A percentile compares a stretch with the other conserved stretches of the same genome.
Evolutionary conservation across 2,329 filamentous ascomycete genomes (phyloP).

Genomic region (Botryotinia narcissicola): DNA sequence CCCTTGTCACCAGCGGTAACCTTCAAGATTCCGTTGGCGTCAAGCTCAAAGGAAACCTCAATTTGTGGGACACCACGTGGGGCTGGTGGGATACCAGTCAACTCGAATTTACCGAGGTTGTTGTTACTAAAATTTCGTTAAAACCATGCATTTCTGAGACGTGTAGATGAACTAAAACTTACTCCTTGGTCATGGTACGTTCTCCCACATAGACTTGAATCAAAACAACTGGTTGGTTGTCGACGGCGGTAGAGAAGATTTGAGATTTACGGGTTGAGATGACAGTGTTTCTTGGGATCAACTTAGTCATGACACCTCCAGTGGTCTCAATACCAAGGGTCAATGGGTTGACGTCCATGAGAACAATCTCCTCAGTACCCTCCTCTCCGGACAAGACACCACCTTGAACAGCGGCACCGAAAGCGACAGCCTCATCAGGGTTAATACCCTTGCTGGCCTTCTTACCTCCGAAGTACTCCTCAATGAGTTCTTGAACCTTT

Average conservation of each 20-base stretch:
- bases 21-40: conserved; percentile 97
- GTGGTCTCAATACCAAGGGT: conserved; percentile 97
- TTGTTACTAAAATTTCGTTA: conserved; percentile 68
- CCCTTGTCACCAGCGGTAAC: conserved; percentile 97
- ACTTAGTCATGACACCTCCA: conserved; percentile 95
- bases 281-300: conserved; percentile 90
- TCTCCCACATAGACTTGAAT: conserved; percentile 97
- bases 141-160: not conserved
- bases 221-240: conserved; percentile 93
- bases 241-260: conserved; percentile 95
- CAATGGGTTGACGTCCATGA: conserved; percentile 96
- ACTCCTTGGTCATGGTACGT: conserved; percentile 71
- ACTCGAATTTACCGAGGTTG: conserved; percentile 95
- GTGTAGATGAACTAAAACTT: not conserved
- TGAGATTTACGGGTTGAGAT: conserved; percentile 96
- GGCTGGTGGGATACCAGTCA: conserved; percentile 91
- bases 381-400: conserved; percentile 90
- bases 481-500: conserved; percentile 91
- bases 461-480: conserved; percentile 95
- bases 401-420: conserved; percentile 94
- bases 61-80: conserved; percentile 97
- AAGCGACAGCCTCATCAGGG: conserved; percentile 98
- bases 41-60: conserved; percentile 95
- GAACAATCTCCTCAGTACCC: conserved; percentile 75
- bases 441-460: conserved; percentile 99